phyloP scores from a whole-genome alignment of 2,329 filamentous ascomycete species.

The Cladophialophora immunda region DNA sequence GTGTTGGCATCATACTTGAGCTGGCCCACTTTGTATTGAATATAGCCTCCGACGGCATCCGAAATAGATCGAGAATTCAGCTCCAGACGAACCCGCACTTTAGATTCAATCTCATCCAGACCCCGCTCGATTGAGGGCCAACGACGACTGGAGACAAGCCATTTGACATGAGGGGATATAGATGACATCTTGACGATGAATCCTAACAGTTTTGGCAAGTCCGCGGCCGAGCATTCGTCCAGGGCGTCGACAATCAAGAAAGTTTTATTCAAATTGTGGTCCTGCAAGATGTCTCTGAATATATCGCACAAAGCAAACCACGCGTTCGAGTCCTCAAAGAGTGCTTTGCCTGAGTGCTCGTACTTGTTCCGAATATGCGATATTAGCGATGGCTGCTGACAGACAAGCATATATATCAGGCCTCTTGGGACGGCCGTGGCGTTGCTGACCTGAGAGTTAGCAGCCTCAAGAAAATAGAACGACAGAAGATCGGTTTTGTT shows the following conservation, averaged over 20 bases:
- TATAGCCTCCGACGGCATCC: not conserved
- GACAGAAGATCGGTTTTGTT: conserved; percentile 54
- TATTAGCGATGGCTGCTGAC: conserved; percentile 46
- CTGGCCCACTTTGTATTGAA: not conserved
- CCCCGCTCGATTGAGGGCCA: not conserved
- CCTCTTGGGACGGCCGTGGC: conserved; percentile 49
- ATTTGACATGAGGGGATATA: not conserved
- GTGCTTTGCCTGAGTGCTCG: conserved; percentile 43
- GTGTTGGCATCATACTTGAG: not conserved
- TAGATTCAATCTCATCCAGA: not conserved
- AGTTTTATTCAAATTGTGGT: not conserved
- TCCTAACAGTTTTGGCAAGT: too few species aligned
- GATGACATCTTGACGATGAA: too few species aligned
- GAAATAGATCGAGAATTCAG: not conserved
- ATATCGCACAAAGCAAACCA: not conserved
- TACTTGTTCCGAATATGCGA: conserved; percentile 49
- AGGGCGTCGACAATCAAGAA: not conserved
- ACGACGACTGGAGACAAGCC: not conserved
- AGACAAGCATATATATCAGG: conserved; percentile 53
- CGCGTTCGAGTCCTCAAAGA: not conserved
- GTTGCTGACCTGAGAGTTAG: conserved; percentile 41
- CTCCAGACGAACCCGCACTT: not conserved
- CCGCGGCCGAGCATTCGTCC: too few species aligned
- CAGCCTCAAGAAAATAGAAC: conserved; percentile 51
- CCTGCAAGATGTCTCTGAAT: not conserved